These are phyloP conservation scores for Avena eriantha DNA, from an alignment of 176 grass and related monocot species.

Conservation along the genomic window DNA sequence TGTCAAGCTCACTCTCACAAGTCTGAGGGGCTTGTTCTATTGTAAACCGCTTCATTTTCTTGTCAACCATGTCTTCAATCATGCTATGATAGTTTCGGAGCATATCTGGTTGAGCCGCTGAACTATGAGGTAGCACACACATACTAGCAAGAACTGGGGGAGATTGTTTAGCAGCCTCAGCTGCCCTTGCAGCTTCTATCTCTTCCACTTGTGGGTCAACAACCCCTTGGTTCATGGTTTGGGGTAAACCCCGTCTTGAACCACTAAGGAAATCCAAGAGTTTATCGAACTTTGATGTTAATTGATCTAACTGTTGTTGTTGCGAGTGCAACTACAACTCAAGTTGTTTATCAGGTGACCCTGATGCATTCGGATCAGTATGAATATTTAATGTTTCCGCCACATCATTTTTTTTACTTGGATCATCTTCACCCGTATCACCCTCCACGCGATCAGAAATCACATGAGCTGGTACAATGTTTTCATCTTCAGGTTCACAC, in stretches of 20 bases:
- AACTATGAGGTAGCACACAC: not conserved
- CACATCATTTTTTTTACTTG: not conserved
- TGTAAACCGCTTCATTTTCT: not conserved
- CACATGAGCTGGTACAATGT: not conserved
- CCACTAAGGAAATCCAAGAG: not conserved
- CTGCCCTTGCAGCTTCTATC: not conserved
- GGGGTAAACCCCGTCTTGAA: not conserved
- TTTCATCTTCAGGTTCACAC: not conserved
- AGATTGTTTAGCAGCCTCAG: not conserved
- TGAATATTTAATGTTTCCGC: not conserved
- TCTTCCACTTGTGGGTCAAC: not conserved
- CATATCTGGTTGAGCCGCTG: not conserved
- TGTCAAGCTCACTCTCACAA: conserved; percentile 10
- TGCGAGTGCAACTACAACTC: not conserved
- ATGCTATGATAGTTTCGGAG: not conserved
- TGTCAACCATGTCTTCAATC: not conserved
- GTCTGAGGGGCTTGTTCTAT: not conserved
- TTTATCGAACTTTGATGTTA: not conserved
- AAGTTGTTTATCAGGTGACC: not conserved
- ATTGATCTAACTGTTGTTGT: not conserved
- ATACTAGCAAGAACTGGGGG: not conserved
- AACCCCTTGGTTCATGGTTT: not conserved
- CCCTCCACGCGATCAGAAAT: not conserved
- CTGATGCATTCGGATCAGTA: not conserved
- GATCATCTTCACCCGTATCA: too few relatives aligned